Evolutionary conservation across 257 asterid genomes (phyloP).

Genomic region (Cynanchum wilfordii): DNA sequence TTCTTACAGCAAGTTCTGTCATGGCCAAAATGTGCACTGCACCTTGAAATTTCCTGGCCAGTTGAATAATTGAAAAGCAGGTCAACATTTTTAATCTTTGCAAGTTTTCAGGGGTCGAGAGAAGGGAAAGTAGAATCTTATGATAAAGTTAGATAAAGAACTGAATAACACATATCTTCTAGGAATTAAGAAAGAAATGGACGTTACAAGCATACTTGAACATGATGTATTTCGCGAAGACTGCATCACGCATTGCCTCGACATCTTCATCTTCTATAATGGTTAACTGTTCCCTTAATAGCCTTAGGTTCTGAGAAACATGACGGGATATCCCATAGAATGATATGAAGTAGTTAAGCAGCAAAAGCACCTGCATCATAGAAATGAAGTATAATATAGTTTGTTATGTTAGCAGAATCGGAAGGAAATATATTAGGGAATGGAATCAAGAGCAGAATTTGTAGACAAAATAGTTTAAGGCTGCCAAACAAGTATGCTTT

Average conservation of each 20-base stretch:
- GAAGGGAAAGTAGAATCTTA: neutral
- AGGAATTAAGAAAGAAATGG: neutral
- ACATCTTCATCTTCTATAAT: slow-evolving; percentile 62
- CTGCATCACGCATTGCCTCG: slow-evolving; percentile 67
- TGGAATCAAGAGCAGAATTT: neutral
- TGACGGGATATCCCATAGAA: slow-evolving; percentile 66
- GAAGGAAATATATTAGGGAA: neutral
- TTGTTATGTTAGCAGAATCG: neutral
- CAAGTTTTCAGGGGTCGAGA: too few relatives aligned
- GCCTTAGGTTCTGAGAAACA: slow-evolving; percentile 51
- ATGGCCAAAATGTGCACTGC: slow-evolving; percentile 78
- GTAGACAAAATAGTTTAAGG: neutral
- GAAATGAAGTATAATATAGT: neutral
- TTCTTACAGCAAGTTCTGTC: slow-evolving; percentile 73
- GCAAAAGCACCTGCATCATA: slow-evolving; percentile 44
- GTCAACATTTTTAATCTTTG: neutral
- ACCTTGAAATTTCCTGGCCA: slow-evolving; percentile 72
- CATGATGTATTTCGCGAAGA: slow-evolving; percentile 68
- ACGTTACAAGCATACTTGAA: slow-evolving; percentile 49
- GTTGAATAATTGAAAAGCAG: neutral
- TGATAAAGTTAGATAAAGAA: neutral
- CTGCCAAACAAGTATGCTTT: neutral
- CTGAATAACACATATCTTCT: neutral
- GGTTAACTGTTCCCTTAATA: slow-evolving; percentile 62
- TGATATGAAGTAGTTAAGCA: slow-evolving; percentile 45